Base-by-base conservation (phyloP, 1,284 basidiomycete species). In the Microstroma glucosiphilum region DNA sequence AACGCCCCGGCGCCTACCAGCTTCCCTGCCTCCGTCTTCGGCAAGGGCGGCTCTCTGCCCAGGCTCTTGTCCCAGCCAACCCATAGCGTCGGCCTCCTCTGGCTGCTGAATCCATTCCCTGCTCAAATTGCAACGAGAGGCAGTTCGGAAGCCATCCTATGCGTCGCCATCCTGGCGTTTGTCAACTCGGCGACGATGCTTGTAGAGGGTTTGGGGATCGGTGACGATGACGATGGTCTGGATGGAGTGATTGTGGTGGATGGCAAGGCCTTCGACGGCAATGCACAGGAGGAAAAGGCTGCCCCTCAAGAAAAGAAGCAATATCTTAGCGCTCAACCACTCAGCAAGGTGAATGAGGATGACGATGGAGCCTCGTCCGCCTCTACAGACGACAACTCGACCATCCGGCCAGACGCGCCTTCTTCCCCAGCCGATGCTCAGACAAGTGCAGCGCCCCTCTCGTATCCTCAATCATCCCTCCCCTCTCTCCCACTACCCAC, bases 41-140 rank as follows among this genome's bases (percentile, higher is more conserved):
- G 25, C 54, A 60, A 42, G 40, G 51, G 40, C 49, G 21, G 43
- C 3, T 21, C 43, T 21, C 43, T 48, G 21, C 15, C 15, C 43
- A 48, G 12, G 21, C 43, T 48, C 15, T 12, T 17, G 6, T 21
- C 21, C 17, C 21, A 54, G 13, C 21, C 25, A 6, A 54, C 51
- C 6, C 51, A 54, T 21, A 25, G 21, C n/a, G 51, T 54, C 2
- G 51, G 55, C 26, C 17, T 87, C 3, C 85, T 96, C 69, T 86
- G 85, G 85, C 86, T 96, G 1, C 83, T 97, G 64, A 97, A 94
- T 80, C 94, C 94, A 0, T 85, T 99, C 72, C 89, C 94, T 0
- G 90, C 96, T 73, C 90, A 92, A 69, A 97, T 99, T 70, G 93
- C 92, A 0, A 98, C 94, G 0, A 86, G 94, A 9, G 96, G 94